Percentiles rank a stretch among this genome's conserved stretches.
These are phyloP conservation scores for Pleurotus djamor DNA, from an alignment of 768 basidiomycete genomes.

Conservation along the genomic window DNA sequence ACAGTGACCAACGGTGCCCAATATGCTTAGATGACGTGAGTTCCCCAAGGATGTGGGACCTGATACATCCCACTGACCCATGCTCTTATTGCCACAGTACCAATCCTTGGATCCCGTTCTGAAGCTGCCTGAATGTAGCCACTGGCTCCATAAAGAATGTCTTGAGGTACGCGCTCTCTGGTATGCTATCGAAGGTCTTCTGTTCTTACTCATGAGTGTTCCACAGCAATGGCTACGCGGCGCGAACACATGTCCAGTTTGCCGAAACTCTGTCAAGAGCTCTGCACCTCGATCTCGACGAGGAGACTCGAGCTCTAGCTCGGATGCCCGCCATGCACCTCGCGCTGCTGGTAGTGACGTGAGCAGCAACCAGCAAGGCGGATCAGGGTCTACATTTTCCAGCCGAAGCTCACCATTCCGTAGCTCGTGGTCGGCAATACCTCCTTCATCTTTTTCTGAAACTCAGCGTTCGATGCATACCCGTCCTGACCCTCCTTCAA, in stretches of 20 bases:
- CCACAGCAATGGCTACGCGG: constrained; percentile 83
- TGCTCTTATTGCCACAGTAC: constrained; percentile 43
- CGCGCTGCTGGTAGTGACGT: neutral
- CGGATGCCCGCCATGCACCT: neutral
- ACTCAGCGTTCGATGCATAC: too few species aligned
- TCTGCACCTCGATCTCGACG: neutral
- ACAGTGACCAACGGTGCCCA: constrained; percentile 74
- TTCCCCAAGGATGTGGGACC: constrained; percentile 6
- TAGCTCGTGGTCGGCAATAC: too few species aligned
- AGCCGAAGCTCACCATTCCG: too few species aligned
- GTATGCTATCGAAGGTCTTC: constrained; percentile 24
- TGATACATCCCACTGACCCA: too few species aligned
- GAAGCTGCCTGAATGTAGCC: constrained; percentile 67
- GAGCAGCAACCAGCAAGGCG: too few species aligned
- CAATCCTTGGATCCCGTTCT: constrained; percentile 56
- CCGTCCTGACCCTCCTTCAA: neutral
- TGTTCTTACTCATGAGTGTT: neutral
- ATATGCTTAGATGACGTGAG: constrained; percentile 85
- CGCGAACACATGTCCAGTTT: constrained; percentile 80
- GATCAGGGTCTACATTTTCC: too few species aligned
- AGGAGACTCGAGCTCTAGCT: neutral
- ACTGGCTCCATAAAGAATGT: constrained; percentile 82
- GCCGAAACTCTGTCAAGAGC: constrained; percentile 55
- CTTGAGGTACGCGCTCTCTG: constrained; percentile 38
- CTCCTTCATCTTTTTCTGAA: too few species aligned